These are phyloP conservation scores for Epichloe festucae DNA, from an alignment of 2,329 filamentous ascomycete genomes.

Conservation along the genomic window DNA sequence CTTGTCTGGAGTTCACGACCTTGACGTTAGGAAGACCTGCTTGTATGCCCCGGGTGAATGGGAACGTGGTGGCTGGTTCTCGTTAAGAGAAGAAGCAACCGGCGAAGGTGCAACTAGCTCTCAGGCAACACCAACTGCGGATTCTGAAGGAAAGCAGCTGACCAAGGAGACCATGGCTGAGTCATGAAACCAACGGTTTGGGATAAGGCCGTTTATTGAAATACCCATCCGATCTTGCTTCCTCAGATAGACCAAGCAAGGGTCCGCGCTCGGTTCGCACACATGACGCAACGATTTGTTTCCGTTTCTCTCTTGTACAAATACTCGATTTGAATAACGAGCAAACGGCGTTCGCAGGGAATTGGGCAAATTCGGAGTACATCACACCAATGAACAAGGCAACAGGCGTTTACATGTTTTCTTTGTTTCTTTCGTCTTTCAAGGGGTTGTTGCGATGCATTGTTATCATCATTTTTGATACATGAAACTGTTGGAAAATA, in stretches of 20 bases:
- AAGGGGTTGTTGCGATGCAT: background rate
- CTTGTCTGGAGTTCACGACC: slow-evolving; percentile 54
- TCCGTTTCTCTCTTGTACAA: background rate
- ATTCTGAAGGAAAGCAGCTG: slow-evolving; percentile 3
- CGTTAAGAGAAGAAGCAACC: slow-evolving; percentile 5
- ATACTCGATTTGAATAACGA: background rate
- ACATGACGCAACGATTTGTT: background rate
- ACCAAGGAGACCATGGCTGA: background rate
- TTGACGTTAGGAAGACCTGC: slow-evolving; percentile 42
- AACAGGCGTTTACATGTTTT: background rate
- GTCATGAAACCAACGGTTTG: no score
- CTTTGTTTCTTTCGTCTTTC: background rate
- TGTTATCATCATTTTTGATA: background rate
- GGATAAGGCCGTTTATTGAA: background rate
- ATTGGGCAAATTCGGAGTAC: background rate
- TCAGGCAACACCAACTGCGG: slow-evolving; percentile 16
- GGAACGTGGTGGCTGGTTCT: slow-evolving; percentile 82
- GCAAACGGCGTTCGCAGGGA: background rate
- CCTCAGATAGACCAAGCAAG: background rate
- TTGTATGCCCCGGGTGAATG: slow-evolving; percentile 61
- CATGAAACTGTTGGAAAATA: background rate
- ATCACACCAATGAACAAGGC: background rate
- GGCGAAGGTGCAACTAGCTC: slow-evolving; percentile 9
- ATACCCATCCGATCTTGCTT: background rate
- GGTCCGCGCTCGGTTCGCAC: background rate